Conservation (phyloP, 345 rosid genomes). For the Linum usitatissimum region DNA sequence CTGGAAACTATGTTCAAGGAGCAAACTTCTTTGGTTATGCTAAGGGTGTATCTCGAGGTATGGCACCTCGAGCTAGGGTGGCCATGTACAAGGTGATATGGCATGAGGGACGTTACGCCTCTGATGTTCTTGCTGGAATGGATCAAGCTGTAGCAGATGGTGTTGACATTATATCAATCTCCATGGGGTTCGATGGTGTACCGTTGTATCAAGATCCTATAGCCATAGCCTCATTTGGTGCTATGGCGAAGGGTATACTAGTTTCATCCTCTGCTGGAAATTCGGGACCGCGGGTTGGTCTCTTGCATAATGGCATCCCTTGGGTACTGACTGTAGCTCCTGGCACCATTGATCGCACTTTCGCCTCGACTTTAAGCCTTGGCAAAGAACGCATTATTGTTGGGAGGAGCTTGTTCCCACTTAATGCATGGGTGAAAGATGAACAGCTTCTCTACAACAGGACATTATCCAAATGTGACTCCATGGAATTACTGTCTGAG, state of each 20-base stretch:
- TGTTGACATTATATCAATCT: not conserved
- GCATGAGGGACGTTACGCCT: not conserved
- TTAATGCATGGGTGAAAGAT: constrained; percentile 16
- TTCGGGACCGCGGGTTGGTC: not conserved
- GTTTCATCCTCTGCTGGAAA: not conserved
- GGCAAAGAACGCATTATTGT: constrained; percentile 7
- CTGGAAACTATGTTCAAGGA: not conserved
- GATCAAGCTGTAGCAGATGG: constrained; percentile 1
- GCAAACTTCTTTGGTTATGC: not conserved
- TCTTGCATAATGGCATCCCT: not conserved
- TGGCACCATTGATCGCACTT: not conserved
- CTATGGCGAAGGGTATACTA: not conserved
- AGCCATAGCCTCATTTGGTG: not conserved
- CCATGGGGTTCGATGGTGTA: not conserved
- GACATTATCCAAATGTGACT: constrained; percentile 20
- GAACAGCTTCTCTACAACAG: constrained; percentile 22
- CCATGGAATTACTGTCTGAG: constrained; percentile 11
- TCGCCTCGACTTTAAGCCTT: not conserved
- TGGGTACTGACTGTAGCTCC: constrained; percentile 2
- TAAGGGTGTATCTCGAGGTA: not conserved
- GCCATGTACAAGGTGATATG: constrained; percentile 2
- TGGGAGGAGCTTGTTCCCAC: constrained; percentile 34
- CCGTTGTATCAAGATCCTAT: not conserved
- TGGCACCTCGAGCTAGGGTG: not conserved
- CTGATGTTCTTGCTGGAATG: not conserved